Base-by-base conservation (phyloP, 1,139 yeast species). In the Suhomyces bokatorum region DNA sequence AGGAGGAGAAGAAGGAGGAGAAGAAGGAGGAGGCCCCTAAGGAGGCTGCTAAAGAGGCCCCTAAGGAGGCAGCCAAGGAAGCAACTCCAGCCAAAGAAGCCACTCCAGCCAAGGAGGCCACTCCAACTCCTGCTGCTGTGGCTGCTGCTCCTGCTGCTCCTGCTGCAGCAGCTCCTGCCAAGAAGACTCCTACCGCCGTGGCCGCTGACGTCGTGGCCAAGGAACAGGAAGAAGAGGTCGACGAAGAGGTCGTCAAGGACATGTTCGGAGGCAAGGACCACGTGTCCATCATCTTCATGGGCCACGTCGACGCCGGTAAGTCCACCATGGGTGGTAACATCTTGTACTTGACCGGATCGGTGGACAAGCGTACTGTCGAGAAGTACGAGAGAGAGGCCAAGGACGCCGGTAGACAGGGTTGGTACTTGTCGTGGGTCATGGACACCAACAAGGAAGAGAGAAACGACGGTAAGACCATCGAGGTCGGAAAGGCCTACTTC, bases 391-490 rank as follows among this genome's bases (percentile, higher is more conserved):
- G 93, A 68, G 99, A 93, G 70, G 99, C 99, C 52, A 91, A 89
- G 69, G 99, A 93, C 59, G 98, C 98, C 37, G 98, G 99, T 67
- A 87, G 98, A 76, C 98, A 91, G 75, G 97, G 98, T 69, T 93
- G 99, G 99, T 93, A 93, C 67, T 77, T 93, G 60, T 91, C 98
- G 11, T 93, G 99, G 99, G 95, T 95, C 58, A 91, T 93, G 97
- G 99, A 93, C 70, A 91, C 98, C 58, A 93, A 95, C 75, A 90
- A 90, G 71, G 99, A 93, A 73, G 99, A 93, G 75, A 87, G 99
- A 77, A 87, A 79, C 60, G 97, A 93, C 69, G 99, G 99, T 77
- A 95, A 93, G 75, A 93, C 99, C 55, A 95, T 93, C 60, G 99
- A 93, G 73, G 98, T 93, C 53, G 99, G 99, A 63, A 90, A 91